phyloP scores from a whole-genome alignment of 768 basidiomycete species.

The Trametes maxima region DNA sequence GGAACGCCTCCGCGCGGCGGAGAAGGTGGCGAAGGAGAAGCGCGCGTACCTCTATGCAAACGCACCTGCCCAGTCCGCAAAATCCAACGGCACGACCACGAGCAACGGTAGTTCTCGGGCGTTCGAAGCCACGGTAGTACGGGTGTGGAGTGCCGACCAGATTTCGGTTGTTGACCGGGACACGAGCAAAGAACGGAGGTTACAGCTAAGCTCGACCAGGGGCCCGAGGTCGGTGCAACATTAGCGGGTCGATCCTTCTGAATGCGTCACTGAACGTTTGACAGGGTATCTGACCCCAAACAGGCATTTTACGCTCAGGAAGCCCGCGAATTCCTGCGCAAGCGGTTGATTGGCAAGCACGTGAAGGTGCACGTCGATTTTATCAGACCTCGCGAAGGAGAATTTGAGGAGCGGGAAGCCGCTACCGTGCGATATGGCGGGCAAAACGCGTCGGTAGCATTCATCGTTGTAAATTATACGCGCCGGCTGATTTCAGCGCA shows the following conservation, averaged over 20 bases:
- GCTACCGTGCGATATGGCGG: slow-evolving; percentile 86
- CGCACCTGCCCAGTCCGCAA: slow-evolving; percentile 46
- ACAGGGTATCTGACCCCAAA: slow-evolving; percentile 82
- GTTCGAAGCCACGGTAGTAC: slow-evolving; percentile 83
- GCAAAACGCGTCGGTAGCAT: slow-evolving; percentile 66
- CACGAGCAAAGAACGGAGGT: slow-evolving; percentile 70
- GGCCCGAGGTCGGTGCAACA: slow-evolving; percentile 68
- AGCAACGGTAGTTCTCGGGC: slow-evolving; percentile 47
- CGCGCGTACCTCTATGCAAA: slow-evolving; percentile 71
- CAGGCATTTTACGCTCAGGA: slow-evolving; percentile 89
- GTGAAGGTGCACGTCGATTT: slow-evolving; percentile 89
- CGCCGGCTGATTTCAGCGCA: slow-evolving; percentile 34
- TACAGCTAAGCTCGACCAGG: slow-evolving; percentile 88
- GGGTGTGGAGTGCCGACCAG: slow-evolving; percentile 93
- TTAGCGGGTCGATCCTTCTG: not conserved
- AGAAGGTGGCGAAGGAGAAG: slow-evolving; percentile 78
- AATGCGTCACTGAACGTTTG: slow-evolving; percentile 23
- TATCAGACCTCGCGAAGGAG: slow-evolving; percentile 87
- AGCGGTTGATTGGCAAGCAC: slow-evolving; percentile 87
- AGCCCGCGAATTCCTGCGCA: slow-evolving; percentile 90
- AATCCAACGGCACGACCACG: slow-evolving; percentile 46
- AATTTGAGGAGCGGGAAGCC: slow-evolving; percentile 92
- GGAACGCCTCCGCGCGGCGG: slow-evolving; percentile 84
- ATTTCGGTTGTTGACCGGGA: slow-evolving; percentile 79
- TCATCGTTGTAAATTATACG: not conserved